These are phyloP conservation scores for Aspergillus sp. DNA, from an alignment of 2,329 filamentous ascomycete genomes.

Conservation along the genomic window DNA sequence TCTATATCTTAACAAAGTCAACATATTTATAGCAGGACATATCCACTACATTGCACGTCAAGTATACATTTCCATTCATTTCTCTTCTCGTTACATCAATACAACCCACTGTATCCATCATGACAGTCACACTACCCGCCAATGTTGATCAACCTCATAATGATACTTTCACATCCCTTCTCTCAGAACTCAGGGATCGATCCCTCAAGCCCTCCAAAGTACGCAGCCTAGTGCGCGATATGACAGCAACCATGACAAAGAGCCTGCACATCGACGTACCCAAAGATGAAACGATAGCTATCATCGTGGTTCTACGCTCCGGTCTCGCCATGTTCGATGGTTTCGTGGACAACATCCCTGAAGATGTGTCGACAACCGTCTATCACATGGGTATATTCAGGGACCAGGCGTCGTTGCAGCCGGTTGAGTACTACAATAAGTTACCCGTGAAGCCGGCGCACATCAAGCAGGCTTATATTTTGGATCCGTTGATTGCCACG, in stretches of 20 bases:
- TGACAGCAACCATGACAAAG: slow-evolving; percentile 29
- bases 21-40: background rate
- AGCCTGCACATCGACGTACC: slow-evolving; percentile 17
- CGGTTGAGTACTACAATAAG: slow-evolving; percentile 36
- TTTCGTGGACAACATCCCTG: slow-evolving; percentile 30
- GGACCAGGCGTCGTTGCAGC: slow-evolving; percentile 28
- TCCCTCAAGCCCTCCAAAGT: slow-evolving; percentile 20
- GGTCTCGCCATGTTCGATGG: slow-evolving; percentile 44
- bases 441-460: slow-evolving; percentile 27
- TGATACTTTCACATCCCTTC: slow-evolving; percentile 12
- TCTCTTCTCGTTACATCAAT: background rate
- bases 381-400: slow-evolving; percentile 35
- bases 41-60: background rate
- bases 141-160: slow-evolving; percentile 21
- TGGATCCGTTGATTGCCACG: slow-evolving; percentile 33
- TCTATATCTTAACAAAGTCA: background rate
- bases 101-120: background rate
- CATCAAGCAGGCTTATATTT: slow-evolving; percentile 28
- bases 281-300: slow-evolving; percentile 28
- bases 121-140: slow-evolving; percentile 12
- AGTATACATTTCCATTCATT: background rate
- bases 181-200: slow-evolving; percentile 16
- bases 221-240: slow-evolving; percentile 20
- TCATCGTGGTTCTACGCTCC: slow-evolving; percentile 35
- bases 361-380: slow-evolving; percentile 28